A percentile compares a stretch with the other conserved stretches of the same genome.
Evolutionary conservation across 192 early-diverging fungal species (phyloP).

Genomic region (Backusella macrospora): DNA sequence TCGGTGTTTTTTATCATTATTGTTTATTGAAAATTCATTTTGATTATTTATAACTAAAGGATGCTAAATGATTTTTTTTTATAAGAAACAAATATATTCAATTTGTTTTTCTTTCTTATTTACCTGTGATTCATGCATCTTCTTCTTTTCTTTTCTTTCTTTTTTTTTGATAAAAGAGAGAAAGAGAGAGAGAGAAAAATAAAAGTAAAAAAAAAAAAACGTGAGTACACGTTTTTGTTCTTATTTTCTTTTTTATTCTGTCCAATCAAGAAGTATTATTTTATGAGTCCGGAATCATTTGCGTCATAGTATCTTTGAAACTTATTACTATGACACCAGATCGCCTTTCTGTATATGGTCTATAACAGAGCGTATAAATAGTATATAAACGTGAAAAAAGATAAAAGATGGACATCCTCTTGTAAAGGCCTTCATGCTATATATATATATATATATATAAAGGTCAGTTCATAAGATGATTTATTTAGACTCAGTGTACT

Average conservation of each 20-base stretch:
- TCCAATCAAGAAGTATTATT: no score
- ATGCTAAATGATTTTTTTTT: not conserved
- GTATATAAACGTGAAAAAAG: no score
- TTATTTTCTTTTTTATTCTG: not conserved
- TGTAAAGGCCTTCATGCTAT: no score
- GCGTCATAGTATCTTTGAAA: conserved; percentile 5
- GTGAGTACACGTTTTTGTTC: conserved; percentile 6
- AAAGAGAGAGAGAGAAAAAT: not conserved
- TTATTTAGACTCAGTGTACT: no score
- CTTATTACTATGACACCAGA: not conserved
- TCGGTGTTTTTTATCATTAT: not conserved
- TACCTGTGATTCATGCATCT: conserved; percentile 13
- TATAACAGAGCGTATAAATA: no score
- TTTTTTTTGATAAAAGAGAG: not conserved
- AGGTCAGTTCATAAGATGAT: no score
- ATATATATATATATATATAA: no score
- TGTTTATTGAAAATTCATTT: not conserved
- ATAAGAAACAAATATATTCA: not conserved
- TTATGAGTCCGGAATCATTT: no score
- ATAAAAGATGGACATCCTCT: no score
- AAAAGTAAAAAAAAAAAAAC: not conserved
- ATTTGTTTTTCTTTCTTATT: not conserved
- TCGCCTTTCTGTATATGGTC: no score
- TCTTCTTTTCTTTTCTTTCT: not conserved
- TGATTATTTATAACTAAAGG: not conserved